phyloP scores from a whole-genome alignment of 1,139 yeast species.

The Geotrichum reessii region DNA sequence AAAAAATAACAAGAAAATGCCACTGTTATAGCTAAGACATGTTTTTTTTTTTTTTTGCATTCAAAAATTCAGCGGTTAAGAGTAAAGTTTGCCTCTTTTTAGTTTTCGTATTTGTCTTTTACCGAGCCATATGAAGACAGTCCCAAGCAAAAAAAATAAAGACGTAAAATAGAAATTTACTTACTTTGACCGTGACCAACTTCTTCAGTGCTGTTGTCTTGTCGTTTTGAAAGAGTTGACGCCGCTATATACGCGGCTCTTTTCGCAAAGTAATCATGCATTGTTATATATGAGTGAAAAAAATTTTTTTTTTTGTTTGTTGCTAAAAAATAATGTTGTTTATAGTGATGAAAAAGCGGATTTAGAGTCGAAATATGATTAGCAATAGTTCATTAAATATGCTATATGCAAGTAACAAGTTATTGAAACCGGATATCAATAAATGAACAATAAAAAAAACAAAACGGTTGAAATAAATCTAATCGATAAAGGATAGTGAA shows the following conservation, averaged over 20 bases:
- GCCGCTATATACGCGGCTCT: not conserved
- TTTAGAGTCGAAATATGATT: not conserved
- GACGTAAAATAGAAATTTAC: not conserved
- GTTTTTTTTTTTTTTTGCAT: no score
- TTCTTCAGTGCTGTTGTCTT: not conserved
- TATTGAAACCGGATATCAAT: not conserved
- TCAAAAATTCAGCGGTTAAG: no score
- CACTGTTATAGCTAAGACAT: no score
- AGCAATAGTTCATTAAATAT: not conserved
- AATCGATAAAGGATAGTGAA: not conserved
- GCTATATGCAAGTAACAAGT: not conserved
- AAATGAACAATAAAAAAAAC: not conserved
- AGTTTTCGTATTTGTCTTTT: no score
- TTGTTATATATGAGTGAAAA: not conserved
- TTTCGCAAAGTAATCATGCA: constrained; percentile 2
- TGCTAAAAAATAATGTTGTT: not conserved
- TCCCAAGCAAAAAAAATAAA: no score
- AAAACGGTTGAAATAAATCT: not conserved
- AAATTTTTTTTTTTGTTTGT: not conserved
- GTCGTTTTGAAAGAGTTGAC: not conserved
- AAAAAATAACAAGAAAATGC: not conserved
- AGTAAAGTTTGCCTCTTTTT: no score
- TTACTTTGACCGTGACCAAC: constrained; percentile 4
- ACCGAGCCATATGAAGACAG: no score
- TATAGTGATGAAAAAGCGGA: not conserved